Evolutionary conservation across 352 stramenopile species (phyloP).

Genomic region (Aphanomyces invadans): DNA sequence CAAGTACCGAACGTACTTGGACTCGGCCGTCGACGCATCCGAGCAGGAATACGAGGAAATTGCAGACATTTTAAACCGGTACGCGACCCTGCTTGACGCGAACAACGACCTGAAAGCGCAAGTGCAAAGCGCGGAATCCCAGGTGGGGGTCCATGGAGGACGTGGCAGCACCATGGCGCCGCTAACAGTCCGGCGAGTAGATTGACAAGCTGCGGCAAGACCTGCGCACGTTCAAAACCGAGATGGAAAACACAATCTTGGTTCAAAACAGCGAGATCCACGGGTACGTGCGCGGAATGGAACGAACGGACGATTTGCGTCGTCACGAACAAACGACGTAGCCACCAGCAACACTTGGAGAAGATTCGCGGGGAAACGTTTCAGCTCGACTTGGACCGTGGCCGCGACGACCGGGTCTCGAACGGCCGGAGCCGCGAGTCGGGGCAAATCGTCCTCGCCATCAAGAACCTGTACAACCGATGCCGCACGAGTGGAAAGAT

Average conservation of each 20-base stretch:
- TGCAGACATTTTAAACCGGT: slow-evolving; percentile 74
- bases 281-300: slow-evolving; percentile 25
- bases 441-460: slow-evolving; percentile 84
- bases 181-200: slow-evolving; percentile 13
- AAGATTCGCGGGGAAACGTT: slow-evolving; percentile 60
- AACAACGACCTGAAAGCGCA: slow-evolving; percentile 82
- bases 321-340: slow-evolving; percentile 15
- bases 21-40: slow-evolving; percentile 68
- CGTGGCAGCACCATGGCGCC: neutral
- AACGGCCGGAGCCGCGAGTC: slow-evolving; percentile 82
- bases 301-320: neutral
- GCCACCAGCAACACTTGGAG: slow-evolving; percentile 74
- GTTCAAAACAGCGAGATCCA: slow-evolving; percentile 83
- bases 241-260: slow-evolving; percentile 77
- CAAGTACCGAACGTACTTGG: slow-evolving; percentile 80
- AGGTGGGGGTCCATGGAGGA: slow-evolving; percentile 27
- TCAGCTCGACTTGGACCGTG: slow-evolving; percentile 73
- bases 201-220: slow-evolving; percentile 70
- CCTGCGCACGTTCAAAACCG: slow-evolving; percentile 64
- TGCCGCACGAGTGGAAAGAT: slow-evolving; percentile 70
- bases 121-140: slow-evolving; percentile 51
- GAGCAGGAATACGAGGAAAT: slow-evolving; percentile 83
- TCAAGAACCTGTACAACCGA: slow-evolving; percentile 88
- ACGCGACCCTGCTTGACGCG: slow-evolving; percentile 78
- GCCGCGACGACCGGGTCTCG: slow-evolving; percentile 61